phyloP scores from a whole-genome alignment of 371 early-diverging fungal genomes.

The Mortierella polycephala region DNA sequence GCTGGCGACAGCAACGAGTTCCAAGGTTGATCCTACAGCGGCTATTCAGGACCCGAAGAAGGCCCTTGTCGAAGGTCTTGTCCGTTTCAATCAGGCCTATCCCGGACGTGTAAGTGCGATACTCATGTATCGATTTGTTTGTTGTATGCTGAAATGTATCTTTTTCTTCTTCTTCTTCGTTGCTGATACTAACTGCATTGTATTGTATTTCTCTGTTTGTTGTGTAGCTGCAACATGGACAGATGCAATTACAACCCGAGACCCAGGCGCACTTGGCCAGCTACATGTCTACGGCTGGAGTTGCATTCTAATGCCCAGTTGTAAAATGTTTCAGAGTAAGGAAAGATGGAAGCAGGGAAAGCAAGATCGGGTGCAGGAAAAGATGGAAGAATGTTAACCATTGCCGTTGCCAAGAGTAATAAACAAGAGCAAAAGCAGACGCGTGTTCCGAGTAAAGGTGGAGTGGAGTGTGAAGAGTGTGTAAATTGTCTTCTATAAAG shows the following conservation, averaged over 20 bases:
- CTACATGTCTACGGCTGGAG: slow-evolving; percentile 36
- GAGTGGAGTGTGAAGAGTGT: background rate
- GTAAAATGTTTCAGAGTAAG: background rate
- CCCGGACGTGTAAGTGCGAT: slow-evolving; percentile 46
- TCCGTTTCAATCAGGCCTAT: slow-evolving; percentile 48
- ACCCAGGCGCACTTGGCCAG: slow-evolving; percentile 29
- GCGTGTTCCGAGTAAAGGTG: background rate
- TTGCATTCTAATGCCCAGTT: slow-evolving; percentile 19
- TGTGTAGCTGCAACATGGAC: slow-evolving; percentile 45
- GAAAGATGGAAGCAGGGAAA: background rate
- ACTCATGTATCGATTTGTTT: background rate
- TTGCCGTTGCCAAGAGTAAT: background rate
- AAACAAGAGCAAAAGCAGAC: slow-evolving; percentile 2
- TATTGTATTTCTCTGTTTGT: background rate
- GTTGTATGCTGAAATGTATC: background rate
- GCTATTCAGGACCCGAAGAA: slow-evolving; percentile 49
- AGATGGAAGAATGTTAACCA: background rate
- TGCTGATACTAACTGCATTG: background rate
- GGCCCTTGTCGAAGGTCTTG: slow-evolving; percentile 33
- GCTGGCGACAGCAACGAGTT: slow-evolving; percentile 65
- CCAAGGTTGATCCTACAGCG: slow-evolving; percentile 60
- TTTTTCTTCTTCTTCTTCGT: background rate
- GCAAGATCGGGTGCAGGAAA: background rate
- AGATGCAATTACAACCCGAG: slow-evolving; percentile 44
- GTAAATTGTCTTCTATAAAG: background rate